Conservation (phyloP, 2,329 filamentous ascomycete genomes). For the Calonectria fujianensis region DNA sequence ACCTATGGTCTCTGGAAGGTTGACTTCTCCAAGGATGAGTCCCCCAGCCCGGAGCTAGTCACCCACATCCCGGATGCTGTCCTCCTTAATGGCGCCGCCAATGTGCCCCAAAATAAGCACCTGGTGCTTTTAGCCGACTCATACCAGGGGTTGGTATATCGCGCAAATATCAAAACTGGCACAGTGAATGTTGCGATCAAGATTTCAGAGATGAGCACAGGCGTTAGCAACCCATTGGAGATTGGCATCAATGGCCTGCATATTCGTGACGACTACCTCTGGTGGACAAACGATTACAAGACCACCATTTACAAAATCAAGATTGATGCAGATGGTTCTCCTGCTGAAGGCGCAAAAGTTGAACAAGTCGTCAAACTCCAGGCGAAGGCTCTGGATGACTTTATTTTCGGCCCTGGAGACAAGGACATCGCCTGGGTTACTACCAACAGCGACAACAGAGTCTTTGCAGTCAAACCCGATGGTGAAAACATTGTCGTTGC, state of each 20-base stretch:
- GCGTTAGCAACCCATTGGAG: background rate
- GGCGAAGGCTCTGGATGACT: conserved; percentile 11
- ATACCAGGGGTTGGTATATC: conserved; percentile 10
- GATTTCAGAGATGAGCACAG: background rate
- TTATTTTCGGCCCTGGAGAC: conserved; percentile 12
- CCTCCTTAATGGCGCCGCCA: conserved; percentile 19
- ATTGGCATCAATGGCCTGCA: conserved; percentile 28
- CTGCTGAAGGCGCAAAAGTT: background rate
- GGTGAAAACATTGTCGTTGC: conserved; percentile 14
- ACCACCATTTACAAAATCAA: conserved; percentile 20
- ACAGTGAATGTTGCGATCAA: background rate
- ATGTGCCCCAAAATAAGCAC: background rate
- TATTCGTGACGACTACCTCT: conserved; percentile 16
- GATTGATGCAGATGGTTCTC: background rate
- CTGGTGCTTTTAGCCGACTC: conserved; percentile 18
- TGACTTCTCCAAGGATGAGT: background rate
- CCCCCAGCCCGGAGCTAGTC: background rate
- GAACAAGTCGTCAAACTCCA: conserved; percentile 11
- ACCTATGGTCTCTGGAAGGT: conserved; percentile 21
- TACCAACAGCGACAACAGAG: conserved; percentile 24
- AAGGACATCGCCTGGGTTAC: conserved; percentile 20
- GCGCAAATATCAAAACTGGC: background rate
- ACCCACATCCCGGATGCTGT: conserved; percentile 2
- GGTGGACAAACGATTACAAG: conserved; percentile 20
- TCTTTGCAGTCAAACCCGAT: conserved; percentile 20